Evolutionary conservation across 306 rosid species (phyloP).

Genomic region (Begonia peltatifolia): DNA sequence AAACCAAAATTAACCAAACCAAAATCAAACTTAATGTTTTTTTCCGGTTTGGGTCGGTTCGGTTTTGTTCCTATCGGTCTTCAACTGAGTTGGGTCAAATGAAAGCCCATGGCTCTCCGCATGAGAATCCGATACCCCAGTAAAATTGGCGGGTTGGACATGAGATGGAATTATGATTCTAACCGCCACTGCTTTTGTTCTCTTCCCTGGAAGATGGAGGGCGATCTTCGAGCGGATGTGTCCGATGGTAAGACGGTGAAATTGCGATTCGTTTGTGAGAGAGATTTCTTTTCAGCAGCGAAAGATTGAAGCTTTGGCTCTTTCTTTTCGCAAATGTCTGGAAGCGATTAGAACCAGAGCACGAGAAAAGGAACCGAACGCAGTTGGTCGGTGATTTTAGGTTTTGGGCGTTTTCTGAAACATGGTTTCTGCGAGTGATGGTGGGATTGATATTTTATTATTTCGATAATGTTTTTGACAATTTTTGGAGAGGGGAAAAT

Average conservation of each 20-base stretch:
- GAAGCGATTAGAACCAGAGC: conserved; percentile 23
- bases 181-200: background rate
- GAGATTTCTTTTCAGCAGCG: conserved; percentile 24
- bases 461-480: conserved; percentile 2
- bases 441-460: background rate
- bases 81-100: no score
- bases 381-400: background rate
- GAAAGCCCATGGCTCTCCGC: no score
- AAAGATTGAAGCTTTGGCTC: conserved; percentile 19
- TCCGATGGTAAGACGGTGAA: conserved; percentile 25
- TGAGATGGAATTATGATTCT: background rate
- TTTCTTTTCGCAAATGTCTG: conserved; percentile 24
- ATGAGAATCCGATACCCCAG: no score
- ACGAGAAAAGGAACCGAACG: conserved; percentile 20
- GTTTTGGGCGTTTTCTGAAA: background rate
- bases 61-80: no score
- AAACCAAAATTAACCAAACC: no score
- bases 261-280: conserved; percentile 29
- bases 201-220: conserved; percentile 14
- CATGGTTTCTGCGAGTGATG: background rate
- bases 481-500: conserved; percentile 24
- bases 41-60: no score
- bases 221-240: conserved; percentile 9
- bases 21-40: no score
- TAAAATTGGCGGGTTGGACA: background rate